These are phyloP conservation scores for Penstemon davidsonii DNA, from an alignment of 257 asterid genomes.

Conservation along the genomic window DNA sequence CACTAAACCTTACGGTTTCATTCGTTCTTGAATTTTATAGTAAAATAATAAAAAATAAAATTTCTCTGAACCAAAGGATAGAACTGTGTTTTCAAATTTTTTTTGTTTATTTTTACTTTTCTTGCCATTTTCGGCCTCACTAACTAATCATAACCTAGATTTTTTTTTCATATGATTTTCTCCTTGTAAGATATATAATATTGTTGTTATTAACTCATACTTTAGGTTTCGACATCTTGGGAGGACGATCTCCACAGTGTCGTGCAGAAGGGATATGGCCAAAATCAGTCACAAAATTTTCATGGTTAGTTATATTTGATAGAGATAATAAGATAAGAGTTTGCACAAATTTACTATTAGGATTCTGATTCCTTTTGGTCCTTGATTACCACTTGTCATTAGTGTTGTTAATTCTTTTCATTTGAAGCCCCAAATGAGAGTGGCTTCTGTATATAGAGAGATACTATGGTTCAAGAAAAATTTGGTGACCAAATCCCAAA, in stretches of 20 bases:
- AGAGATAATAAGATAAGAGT: neutral
- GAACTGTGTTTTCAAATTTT: no score
- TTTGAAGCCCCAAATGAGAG: constrained; percentile 77
- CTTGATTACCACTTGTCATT: constrained; percentile 33
- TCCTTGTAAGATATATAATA: neutral
- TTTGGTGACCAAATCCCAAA: neutral
- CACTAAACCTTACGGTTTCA: neutral
- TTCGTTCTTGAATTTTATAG: neutral
- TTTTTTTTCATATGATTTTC: neutral
- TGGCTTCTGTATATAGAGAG: constrained; percentile 75
- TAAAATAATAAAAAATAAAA: no score
- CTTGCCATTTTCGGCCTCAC: no score
- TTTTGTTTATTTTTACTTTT: no score
- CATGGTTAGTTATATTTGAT: constrained; percentile 49
- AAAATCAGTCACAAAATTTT: constrained; percentile 54
- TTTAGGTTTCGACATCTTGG: constrained; percentile 68
- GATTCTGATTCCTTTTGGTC: neutral
- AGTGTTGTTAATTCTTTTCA: constrained; percentile 36
- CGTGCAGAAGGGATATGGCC: constrained; percentile 82
- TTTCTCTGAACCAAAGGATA: no score
- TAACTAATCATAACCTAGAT: no score
- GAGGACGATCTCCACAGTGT: constrained; percentile 82
- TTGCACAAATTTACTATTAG: neutral
- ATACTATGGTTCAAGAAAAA: no score
- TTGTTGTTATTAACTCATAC: constrained; percentile 6